Evolutionary conservation across 116 monocot species (phyloP).

Genomic region (Dioscorea cayenensis): DNA sequence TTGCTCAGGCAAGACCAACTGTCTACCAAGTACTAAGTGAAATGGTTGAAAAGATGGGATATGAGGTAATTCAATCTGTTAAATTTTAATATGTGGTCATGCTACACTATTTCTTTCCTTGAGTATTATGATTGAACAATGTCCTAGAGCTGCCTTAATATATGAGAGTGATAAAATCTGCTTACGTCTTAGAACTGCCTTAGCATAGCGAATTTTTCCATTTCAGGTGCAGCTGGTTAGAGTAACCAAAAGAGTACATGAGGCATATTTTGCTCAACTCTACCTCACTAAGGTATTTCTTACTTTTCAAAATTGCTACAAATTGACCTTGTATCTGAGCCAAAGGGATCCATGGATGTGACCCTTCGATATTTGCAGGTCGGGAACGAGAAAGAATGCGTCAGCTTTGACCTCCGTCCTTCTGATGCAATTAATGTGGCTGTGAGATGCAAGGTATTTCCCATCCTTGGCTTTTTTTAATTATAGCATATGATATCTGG

Average conservation of each 20-base stretch:
- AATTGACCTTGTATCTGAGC: neutral
- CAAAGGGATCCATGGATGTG: neutral
- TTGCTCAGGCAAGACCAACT: conserved; percentile 77
- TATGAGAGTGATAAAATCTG: no score
- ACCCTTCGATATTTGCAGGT: conserved; percentile 24
- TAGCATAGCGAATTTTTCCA: neutral
- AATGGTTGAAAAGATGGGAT: conserved; percentile 97
- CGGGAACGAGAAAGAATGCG: conserved; percentile 59
- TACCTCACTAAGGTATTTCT: conserved; percentile 69
- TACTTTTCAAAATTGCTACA: conserved; percentile 12
- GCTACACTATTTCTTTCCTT: neutral
- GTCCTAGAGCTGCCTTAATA: no score
- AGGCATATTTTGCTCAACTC: conserved; percentile 87
- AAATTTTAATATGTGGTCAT: neutral
- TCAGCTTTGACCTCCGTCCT: conserved; percentile 75
- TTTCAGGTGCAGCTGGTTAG: conserved; percentile 71
- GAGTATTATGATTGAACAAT: no score
- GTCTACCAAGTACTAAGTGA: conserved; percentile 85
- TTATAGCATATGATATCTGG: neutral
- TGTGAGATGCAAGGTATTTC: conserved; percentile 74
- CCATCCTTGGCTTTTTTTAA: conserved; percentile 1
- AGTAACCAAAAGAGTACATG: conserved; percentile 85
- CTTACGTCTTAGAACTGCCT: neutral
- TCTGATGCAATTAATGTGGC: conserved; percentile 99
- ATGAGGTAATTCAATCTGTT: conserved; percentile 38